phyloP scores from a whole-genome alignment of 1,139 yeast genomes.

The Suzukiozyma palmioleophila region DNA sequence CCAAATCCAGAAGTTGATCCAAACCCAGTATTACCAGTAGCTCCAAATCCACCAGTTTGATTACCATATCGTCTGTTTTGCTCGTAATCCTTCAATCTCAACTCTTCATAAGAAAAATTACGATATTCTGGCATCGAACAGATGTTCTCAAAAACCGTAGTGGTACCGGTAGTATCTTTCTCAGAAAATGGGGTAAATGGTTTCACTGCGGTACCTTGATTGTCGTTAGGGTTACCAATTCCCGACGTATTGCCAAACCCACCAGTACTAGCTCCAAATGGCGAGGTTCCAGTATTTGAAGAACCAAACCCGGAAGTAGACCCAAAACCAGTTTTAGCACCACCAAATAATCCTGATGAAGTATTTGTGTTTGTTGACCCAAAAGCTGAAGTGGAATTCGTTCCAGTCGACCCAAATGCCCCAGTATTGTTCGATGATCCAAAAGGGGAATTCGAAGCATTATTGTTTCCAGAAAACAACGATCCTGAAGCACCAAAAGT shows the following conservation, averaged over 20 bases:
- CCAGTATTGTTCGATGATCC: constrained; percentile 21
- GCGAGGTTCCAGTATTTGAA: constrained; percentile 14
- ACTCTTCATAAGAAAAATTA: constrained; percentile 79
- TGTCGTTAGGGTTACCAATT: constrained; percentile 28
- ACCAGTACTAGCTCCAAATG: constrained; percentile 19
- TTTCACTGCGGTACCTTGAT: constrained; percentile 69
- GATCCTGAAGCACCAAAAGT: constrained; percentile 2
- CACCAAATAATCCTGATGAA: constrained; percentile 12
- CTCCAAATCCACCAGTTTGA: constrained; percentile 16
- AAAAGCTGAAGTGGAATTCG: constrained; percentile 15
- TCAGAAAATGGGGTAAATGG: constrained; percentile 67
- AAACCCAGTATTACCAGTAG: constrained; percentile 18
- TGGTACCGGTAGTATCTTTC: constrained; percentile 62
- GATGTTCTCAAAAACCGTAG: constrained; percentile 67
- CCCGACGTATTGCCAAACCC: constrained; percentile 24
- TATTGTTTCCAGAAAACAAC: constrained; percentile 10
- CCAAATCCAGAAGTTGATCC: constrained; percentile 25
- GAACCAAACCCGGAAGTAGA: constrained; percentile 23
- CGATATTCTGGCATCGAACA: constrained; percentile 88
- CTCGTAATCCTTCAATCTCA: constrained; percentile 83
- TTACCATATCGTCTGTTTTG: constrained; percentile 65
- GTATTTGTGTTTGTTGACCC: constrained; percentile 8
- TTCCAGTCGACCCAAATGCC: constrained; percentile 18
- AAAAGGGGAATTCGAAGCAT: constrained; percentile 29
- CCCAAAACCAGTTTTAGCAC: constrained; percentile 15